phyloP scores from a whole-genome alignment of 2,329 filamentous ascomycete genomes.

The Akanthomyces muscarius region DNA sequence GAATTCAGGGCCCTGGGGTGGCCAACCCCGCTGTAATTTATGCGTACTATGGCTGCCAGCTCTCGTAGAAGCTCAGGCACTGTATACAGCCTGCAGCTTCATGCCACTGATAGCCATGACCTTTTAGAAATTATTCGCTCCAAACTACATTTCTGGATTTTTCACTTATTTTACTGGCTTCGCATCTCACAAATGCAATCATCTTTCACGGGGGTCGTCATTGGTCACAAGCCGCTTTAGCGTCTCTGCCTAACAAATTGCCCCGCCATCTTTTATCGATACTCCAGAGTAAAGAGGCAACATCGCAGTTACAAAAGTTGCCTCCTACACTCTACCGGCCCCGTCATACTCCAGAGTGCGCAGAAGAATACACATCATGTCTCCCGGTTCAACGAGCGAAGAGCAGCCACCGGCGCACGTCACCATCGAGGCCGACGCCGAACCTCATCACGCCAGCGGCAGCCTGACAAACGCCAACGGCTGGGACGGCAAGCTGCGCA shows the following conservation, averaged over 20 bases:
- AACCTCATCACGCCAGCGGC: constrained; percentile 34
- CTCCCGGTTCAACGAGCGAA: constrained; percentile 31
- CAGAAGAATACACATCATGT: constrained; percentile 33
- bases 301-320: neutral
- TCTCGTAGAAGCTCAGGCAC: neutral
- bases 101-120: too few relatives aligned
- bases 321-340: neutral
- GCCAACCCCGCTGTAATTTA: too few relatives aligned
- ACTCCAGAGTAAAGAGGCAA: neutral
- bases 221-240: neutral
- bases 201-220: neutral
- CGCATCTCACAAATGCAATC: neutral
- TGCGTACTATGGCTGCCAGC: too few relatives aligned
- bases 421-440: constrained; percentile 42
- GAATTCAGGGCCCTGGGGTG: too few relatives aligned
- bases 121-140: too few relatives aligned
- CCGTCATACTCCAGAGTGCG: neutral
- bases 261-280: constrained; percentile 16
- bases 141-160: too few relatives aligned
- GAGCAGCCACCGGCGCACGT: constrained; percentile 41
- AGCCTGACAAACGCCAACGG: constrained; percentile 59
- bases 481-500: constrained; percentile 79
- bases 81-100: neutral
- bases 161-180: too few relatives aligned
- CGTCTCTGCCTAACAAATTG: constrained; percentile 13